Conservation (phyloP, 164 flowering plant genomes). For the Vitis rupestris region DNA sequence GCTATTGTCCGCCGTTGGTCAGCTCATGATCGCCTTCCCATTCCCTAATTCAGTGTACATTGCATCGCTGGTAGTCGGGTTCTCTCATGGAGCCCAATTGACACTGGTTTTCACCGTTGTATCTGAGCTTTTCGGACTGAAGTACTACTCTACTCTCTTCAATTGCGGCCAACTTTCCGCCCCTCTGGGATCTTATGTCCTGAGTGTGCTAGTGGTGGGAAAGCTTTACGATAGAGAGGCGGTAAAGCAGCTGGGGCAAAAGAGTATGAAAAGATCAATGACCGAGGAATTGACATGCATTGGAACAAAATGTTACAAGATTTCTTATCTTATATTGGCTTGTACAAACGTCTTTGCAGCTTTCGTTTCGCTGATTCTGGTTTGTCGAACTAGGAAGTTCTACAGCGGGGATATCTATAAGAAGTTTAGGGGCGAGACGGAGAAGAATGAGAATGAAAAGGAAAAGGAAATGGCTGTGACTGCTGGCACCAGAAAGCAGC, state of each 20-base stretch:
- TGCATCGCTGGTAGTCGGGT: neutral
- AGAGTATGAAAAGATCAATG: neutral
- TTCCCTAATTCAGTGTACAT: no score
- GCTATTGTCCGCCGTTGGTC: neutral
- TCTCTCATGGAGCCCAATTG: neutral
- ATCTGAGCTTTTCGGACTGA: neutral
- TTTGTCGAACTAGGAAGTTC: no score
- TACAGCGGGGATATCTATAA: no score
- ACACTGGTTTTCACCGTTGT: neutral
- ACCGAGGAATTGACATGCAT: neutral
- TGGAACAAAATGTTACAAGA: no score
- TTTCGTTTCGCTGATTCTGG: no score
- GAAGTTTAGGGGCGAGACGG: no score
- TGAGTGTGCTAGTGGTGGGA: neutral
- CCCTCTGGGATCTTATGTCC: neutral
- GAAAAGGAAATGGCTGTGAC: no score
- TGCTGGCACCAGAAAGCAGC: no score
- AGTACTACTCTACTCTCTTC: neutral
- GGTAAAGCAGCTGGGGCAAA: neutral
- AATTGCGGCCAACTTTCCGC: neutral
- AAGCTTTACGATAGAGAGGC: slow-evolving; percentile 1
- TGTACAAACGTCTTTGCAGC: no score
- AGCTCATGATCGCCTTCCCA: neutral
- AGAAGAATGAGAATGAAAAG: no score
- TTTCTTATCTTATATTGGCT: no score